These are phyloP conservation scores for Tuber microsphaerosporum DNA, from an alignment of 495 filamentous ascomycete species.

Conservation along the genomic window DNA sequence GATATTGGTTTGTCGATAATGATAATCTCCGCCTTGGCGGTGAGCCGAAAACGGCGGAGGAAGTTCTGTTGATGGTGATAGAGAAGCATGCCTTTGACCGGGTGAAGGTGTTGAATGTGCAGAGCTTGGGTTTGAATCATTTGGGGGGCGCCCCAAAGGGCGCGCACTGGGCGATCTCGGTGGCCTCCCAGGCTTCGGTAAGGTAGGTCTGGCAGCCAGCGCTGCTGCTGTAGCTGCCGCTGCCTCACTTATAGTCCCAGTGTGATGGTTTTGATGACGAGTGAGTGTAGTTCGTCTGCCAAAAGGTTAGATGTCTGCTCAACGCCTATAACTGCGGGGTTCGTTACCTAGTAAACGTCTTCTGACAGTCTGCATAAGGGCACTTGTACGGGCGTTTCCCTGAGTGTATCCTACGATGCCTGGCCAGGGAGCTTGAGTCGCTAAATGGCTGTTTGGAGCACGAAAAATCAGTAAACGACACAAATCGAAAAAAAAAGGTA, in stretches of 20 bases:
- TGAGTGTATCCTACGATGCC: slow-evolving; percentile 90
- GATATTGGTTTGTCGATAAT: slow-evolving; percentile 55
- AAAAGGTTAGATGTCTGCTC: slow-evolving; percentile 18
- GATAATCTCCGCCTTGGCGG: slow-evolving; percentile 57
- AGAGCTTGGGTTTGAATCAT: slow-evolving; percentile 74
- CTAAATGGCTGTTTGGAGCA: slow-evolving; percentile 72
- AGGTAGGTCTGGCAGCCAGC: slow-evolving; percentile 55
- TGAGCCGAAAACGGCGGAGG: slow-evolving; percentile 66
- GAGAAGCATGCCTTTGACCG: slow-evolving; percentile 62
- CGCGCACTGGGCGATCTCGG: slow-evolving; percentile 63
- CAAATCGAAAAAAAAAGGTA: neutral
- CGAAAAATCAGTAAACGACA: slow-evolving; percentile 35
- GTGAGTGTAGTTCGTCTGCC: slow-evolving; percentile 81
- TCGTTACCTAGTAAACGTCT: slow-evolving; percentile 70
- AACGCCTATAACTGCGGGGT: neutral
- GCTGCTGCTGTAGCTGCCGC: slow-evolving; percentile 80
- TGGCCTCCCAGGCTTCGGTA: slow-evolving; percentile 51
- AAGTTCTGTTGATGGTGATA: slow-evolving; percentile 72
- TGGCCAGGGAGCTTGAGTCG: slow-evolving; percentile 88
- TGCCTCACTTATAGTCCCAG: slow-evolving; percentile 89
- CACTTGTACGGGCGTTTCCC: slow-evolving; percentile 96
- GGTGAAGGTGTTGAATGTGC: slow-evolving; percentile 81
- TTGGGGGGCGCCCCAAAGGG: slow-evolving; percentile 41
- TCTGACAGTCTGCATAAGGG: slow-evolving; percentile 94
- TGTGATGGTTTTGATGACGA: slow-evolving; percentile 91